Base-by-base conservation (phyloP, 352 stramenopile genomes). In the Pythium rhizo-oryzae region DNA sequence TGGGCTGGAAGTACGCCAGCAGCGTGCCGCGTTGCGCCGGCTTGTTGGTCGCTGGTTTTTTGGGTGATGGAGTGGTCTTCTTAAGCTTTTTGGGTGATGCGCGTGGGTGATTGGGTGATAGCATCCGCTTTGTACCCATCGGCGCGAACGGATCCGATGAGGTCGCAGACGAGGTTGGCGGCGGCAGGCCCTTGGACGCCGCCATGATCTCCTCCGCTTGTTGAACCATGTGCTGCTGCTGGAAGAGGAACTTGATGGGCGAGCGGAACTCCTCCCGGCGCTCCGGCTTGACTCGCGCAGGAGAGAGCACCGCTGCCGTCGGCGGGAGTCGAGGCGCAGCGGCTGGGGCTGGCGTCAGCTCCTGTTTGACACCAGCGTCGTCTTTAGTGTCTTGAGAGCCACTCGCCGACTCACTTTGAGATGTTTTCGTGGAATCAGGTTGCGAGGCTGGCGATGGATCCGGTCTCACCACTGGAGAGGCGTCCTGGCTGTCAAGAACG, bases 1-100 rank as follows among this genome's bases (percentile, higher is more conserved):
- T 81, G 28, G 62, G 78, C 49, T 73, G 75, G 77, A 84, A 85
- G 73, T 76, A 83, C 50, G 67, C 67, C n/a, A 84, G 71, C 33
- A 89, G 49, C 4, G 81, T 83, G 13, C 69, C 81, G 57, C 83
- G 78, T 65, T 79, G 79, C 73, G 76, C 67, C 24, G 74, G 54
- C 55, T 63, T 59, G 37, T 43, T 62, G 19, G 61, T 56, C 19
- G 24, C 7, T 23, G 59, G 51, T 62, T 76, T 76, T 46, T 61
- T 76, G 41, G 65, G 72, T 56, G 67, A 68, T 62, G 57, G 55
- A 18, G 56, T 25, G 4, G 23, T 35, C 16, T 66, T 60, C 56
- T 62, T 59, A 3, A 51, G 3, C 15, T 67, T 62, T 66, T 74
- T 74, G 55, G 68, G 68, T 54, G 68, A 74, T 16, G 25, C 9